Conservation (phyloP, 805 yeast genomes). For the Wickerhamiella vanderwaltii region DNA sequence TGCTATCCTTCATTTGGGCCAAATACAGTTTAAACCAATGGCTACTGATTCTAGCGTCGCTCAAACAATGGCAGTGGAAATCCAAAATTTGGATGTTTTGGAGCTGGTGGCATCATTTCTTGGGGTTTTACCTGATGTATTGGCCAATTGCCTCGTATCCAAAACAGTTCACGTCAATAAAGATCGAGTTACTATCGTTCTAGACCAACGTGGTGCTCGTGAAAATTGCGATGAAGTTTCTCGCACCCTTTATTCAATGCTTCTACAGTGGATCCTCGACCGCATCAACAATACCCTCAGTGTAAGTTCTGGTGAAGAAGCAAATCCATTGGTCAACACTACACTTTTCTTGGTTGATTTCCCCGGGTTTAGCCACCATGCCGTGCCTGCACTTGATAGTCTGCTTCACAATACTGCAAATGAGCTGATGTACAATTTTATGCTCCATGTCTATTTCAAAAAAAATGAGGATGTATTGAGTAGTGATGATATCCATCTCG, state of each 20-base stretch:
- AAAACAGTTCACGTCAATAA: conserved; percentile 29
- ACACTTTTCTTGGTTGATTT: conserved; percentile 31
- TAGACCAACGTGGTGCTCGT: conserved; percentile 32
- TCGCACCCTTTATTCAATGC: conserved; percentile 30
- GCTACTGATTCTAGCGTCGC: conserved; percentile 28
- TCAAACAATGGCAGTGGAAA: conserved; percentile 28
- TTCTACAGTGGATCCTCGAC: conserved; percentile 31
- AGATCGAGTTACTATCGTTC: conserved; percentile 32
- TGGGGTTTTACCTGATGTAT: conserved; percentile 30
- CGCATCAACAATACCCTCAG: conserved; percentile 28
- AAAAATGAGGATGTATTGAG: conserved; percentile 30
- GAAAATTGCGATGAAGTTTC: conserved; percentile 33
- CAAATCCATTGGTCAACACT: conserved; percentile 22
- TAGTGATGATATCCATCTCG: conserved; percentile 35
- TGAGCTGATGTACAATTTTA: conserved; percentile 31
- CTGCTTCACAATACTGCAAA: conserved; percentile 33
- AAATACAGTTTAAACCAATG: conserved; percentile 28
- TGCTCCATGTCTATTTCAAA: conserved; percentile 30
- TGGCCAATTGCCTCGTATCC: conserved; percentile 29
- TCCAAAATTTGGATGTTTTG: conserved; percentile 27
- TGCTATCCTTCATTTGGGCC: conserved; percentile 35
- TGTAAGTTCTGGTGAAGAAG: conserved; percentile 13
- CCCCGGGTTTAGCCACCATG: conserved; percentile 31
- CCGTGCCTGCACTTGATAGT: conserved; percentile 29
- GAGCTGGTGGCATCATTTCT: conserved; percentile 29